Percentiles rank a stretch among this genome's conserved stretches.
Conservation (phyloP, 768 basidiomycete genomes). For the Termitomyces sp. region DNA sequence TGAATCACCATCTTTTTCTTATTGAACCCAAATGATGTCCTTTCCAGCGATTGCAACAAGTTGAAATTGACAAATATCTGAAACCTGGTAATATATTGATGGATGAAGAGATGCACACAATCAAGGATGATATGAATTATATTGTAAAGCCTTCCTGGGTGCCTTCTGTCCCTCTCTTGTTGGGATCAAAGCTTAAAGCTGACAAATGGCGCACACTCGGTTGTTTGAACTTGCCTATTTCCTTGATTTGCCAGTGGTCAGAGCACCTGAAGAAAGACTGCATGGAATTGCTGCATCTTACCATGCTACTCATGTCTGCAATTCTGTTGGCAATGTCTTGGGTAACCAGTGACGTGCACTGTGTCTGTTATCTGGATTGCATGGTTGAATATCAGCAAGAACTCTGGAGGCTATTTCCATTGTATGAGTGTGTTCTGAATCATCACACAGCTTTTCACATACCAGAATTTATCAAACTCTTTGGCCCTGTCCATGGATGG, state of each 20-base stretch:
- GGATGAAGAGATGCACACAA: conserved; percentile 7
- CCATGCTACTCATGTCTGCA: conserved; percentile 33
- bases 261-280: conserved; percentile 8
- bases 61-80: background rate
- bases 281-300: conserved; percentile 10
- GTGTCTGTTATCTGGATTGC: conserved; percentile 2
- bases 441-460: conserved; percentile 32
- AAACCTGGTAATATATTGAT: background rate
- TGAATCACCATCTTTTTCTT: background rate
- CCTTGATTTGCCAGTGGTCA: conserved; percentile 37
- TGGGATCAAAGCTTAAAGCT: conserved; percentile 31
- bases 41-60: background rate
- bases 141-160: conserved; percentile 28
- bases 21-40: background rate
- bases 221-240: conserved; percentile 33
- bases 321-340: conserved; percentile 24
- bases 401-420: conserved; percentile 18
- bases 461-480: conserved; percentile 22
- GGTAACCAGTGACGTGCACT: conserved; percentile 17
- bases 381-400: conserved; percentile 19
- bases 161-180: conserved; percentile 22
- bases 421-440: conserved; percentile 19
- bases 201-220: conserved; percentile 36
- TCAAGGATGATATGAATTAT: conserved; percentile 2
- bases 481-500: conserved; percentile 37